Evolutionary conservation across 2,329 filamentous ascomycete species (phyloP), one percentile per base, ranked within the genome.

Genomic region (Pseudopyrenochaeta lycopersici): DNA sequence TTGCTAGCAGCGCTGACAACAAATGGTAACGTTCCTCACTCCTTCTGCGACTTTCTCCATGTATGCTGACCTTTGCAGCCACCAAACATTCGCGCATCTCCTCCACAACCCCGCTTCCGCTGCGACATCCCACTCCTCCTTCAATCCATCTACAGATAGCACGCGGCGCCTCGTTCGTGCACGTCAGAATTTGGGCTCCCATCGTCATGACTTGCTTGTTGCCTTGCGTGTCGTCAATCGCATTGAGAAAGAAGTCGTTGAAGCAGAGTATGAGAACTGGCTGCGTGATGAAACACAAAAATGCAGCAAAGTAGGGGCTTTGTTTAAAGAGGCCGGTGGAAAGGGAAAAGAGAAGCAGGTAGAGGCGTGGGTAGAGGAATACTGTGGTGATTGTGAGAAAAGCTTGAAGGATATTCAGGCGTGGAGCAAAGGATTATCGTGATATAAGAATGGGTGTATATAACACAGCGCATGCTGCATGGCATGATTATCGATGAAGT

Each of bases 261-360:
- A 87, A 67, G 89, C 90, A 0, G 94, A 97, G 75, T 99, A 92
- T 89, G 93, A 97, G 78, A 90, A 91, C 60, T 99, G 94, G 93
- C 83, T 98, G 27, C 77, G 85, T 2, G 89, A 91, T 62, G 95
- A 99, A 78, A 88, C 87, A 60, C 76, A 82, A 30, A 85, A 90
- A 43, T 99, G 95, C 74, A 85, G 86, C 51, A 85, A 89, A 68
- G 74, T 87, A 7, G 81, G 82, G 35, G 72, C 70, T 12, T 75
- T 87, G 63, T 69, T 85, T 10, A 50, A 62, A 17, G 58, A 60
- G 35, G 54, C 51, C 21, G 70, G 69, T 29, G 75, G 83, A 66
- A 71, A 67, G 39, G 70, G 70, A 9, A 68, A 66, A 23, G 72
- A 73, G 21, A 72, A 79, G 44, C 79, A 82, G 32, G 77, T 87